phyloP scores from a whole-genome alignment of 2,329 filamentous ascomycete genomes.

The Reticulascus tulasneorum region DNA sequence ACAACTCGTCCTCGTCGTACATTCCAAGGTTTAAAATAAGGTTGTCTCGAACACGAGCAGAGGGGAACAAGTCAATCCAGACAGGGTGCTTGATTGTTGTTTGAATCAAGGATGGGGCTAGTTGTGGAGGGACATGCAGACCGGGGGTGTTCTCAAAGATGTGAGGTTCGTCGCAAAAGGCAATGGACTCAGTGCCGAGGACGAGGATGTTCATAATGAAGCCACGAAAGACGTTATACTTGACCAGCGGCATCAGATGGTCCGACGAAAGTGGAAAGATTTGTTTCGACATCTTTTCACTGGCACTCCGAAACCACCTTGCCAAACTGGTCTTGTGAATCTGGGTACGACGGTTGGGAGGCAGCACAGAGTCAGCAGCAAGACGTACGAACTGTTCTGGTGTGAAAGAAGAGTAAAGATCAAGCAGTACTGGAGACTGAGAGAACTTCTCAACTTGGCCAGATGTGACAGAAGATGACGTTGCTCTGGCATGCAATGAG shows the following conservation, averaged over 20 bases:
- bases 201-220: slow-evolving; percentile 3
- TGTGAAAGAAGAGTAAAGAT: too few species aligned
- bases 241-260: slow-evolving; percentile 5
- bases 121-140: not conserved
- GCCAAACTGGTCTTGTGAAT: too few species aligned
- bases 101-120: slow-evolving; percentile 17
- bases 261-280: too few species aligned
- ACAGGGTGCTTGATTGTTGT: slow-evolving; percentile 24
- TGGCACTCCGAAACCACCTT: too few species aligned
- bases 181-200: slow-evolving; percentile 8
- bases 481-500: too few species aligned
- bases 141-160: slow-evolving; percentile 9
- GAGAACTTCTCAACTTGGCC: too few species aligned
- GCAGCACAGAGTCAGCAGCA: too few species aligned
- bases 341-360: too few species aligned
- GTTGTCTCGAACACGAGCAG: slow-evolving; percentile 29
- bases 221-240: slow-evolving; percentile 5
- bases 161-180: slow-evolving; percentile 13
- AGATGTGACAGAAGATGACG: too few species aligned
- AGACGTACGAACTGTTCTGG: too few species aligned
- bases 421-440: too few species aligned
- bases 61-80: slow-evolving; percentile 32
- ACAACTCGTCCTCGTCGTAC: slow-evolving; percentile 17
- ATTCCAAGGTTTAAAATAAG: slow-evolving; percentile 15
- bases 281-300: too few species aligned